Base-by-base conservation (phyloP, 306 rosid species). In the Prunus armeniaca region DNA sequence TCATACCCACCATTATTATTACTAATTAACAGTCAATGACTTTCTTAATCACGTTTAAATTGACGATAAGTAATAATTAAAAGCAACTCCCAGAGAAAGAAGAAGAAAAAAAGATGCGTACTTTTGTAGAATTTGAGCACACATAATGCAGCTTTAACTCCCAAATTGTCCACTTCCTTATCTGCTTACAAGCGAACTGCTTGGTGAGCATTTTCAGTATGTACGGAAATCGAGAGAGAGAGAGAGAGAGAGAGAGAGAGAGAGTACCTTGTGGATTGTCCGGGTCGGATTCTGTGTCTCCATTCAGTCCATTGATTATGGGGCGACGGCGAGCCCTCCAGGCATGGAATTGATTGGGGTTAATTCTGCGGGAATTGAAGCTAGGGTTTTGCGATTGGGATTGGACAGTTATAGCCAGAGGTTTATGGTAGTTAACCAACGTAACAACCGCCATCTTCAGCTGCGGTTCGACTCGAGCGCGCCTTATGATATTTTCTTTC, bases 81-180 rank as follows among this genome's bases (percentile, higher is more conserved):
- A 38, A 38, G 43, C 9, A 38, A 38, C 9, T 7, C 9, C 9
- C 9, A 38, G 3, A 12, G 17, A 49, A 49, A 49, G 17, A 49
- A 49, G 10, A 49, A 49, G 2, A 49, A 56, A 10, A 5, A 38
- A 28, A 54, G 1, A 54, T n/a, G 20, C 86, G 84, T 72, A 88
- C 96, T 87, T 83, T 88, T 91, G 90, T 93, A 91, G 89, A 93
- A 93, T 80, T 73, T 89, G 65, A 93, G 82, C 71, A 91, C 25
- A 18, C 88, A 88, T 19, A 91, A 54, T 6, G 97, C 97, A 73
- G 83, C 88, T 85, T 79, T 77, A 51, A 93, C 96, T 45, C 98
- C 96, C 66, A 88, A 55, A 58, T 66, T 79, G 76, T 87, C 80
- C 49, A 71, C 88, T 70, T 89, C 88, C 76, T 72, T 63, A 72